Evolutionary conservation across 225 moss, liverwort and hornwort species (phyloP), one percentile per base, ranked within the genome.

Genomic region (Polytrichum formosum): DNA sequence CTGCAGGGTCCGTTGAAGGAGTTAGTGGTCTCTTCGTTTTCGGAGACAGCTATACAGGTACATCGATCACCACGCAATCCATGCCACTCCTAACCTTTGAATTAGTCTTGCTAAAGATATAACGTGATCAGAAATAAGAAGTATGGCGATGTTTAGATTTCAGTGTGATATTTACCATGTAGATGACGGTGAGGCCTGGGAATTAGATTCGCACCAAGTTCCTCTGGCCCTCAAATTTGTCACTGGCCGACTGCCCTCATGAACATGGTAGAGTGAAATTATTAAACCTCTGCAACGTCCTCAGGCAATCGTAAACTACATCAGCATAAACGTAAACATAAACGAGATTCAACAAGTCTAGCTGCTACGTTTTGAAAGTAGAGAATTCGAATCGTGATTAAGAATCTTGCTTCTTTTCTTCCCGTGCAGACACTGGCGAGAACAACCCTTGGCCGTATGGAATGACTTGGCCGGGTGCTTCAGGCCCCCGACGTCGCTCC

Each of bases 381-480:
- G 2, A 25, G 10, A 22, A 22, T 21, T 20, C 6, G 22, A 58
- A 62, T 62, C 17, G 62, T 22, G 26, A 58, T 58, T 19, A 22
- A 58, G 58, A 58, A n/a, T 58, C 30, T 30, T 6, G 8, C 23
- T 58, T 58, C 21, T 1, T 20, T 23, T 20, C 58, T 27, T 71
- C 46, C 46, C 4, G 46, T 37, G 59, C 80, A 87, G 87, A 87
- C 33, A 83, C 83, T 60, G 87, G 87, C 73, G 87, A 83, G 28
- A 83, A 7, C 27, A 71, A 73, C 75, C 28, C 78, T 26, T 87
- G 83, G 66, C 87, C 87, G 7, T 87, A 87, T 33, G 87, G 87
- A 37, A 81, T 87, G 78, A 87, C 87, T 26, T 87, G 83, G 83
- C 83, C 87, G 35, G 87, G 64, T 30, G 85, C 79, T 75, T 82